These are phyloP conservation scores for Elaeis oleifera DNA, from an alignment of 202 grass and related monocot species.

Conservation along the genomic window DNA sequence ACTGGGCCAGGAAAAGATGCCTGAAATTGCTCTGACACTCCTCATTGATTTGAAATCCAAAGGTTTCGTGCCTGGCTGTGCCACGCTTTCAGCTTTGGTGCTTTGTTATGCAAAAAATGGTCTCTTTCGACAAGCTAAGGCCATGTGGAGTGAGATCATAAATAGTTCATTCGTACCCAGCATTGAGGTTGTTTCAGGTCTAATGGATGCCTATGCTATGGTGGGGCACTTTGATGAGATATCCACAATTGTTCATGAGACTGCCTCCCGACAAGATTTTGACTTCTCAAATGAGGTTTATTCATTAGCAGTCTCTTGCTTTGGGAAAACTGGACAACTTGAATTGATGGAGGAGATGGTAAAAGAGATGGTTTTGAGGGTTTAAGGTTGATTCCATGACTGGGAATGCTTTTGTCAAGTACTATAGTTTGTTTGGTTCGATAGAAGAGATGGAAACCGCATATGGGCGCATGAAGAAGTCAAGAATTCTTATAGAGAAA, in stretches of 20 bases:
- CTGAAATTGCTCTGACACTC: constrained; percentile 1
- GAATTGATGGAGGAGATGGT: constrained; percentile 58
- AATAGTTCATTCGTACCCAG: constrained; percentile 47
- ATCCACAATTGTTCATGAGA: constrained; percentile 35
- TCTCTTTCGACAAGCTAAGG: constrained; percentile 39
- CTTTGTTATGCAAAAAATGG: constrained; percentile 51
- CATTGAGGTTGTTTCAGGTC: constrained; percentile 22
- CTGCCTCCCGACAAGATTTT: constrained; percentile 9
- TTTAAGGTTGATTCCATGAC: constrained; percentile 47
- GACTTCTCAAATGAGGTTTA: constrained; percentile 23
- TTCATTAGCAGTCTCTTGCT: constrained; percentile 55
- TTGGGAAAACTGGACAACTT: constrained; percentile 50
- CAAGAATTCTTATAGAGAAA: constrained; percentile 45
- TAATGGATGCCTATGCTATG: constrained; percentile 48
- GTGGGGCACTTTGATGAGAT: constrained; percentile 45
- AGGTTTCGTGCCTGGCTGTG: constrained; percentile 15
- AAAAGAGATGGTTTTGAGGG: constrained; percentile 40
- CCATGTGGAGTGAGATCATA: constrained; percentile 68
- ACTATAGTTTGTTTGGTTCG: constrained; percentile 55
- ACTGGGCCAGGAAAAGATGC: no score
- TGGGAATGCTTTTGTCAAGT: constrained; percentile 57
- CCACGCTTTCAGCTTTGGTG: constrained; percentile 37
- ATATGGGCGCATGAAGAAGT: constrained; percentile 46
- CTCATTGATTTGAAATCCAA: constrained; percentile 23
- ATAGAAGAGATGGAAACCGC: constrained; percentile 69